Base-by-base conservation (phyloP, 345 rosid genomes). In the Viola odorata region DNA sequence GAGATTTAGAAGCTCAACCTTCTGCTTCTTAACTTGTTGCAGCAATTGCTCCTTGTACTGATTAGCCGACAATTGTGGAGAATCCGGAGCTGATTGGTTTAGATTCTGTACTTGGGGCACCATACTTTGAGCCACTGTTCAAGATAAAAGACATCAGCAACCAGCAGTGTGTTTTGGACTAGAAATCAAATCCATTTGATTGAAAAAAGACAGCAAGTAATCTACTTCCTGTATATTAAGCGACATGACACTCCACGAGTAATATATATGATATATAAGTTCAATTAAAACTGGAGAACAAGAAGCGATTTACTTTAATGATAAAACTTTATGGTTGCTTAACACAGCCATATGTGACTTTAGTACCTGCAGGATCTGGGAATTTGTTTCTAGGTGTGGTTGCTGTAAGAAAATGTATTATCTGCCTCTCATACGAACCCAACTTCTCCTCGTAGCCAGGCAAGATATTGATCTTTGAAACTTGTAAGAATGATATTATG, bases 361-460 rank as follows among this genome's bases (percentile, higher is more conserved):
- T 60, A 69, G 69, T 79, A 85, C 97, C 65, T 58, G 23, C 84
- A 37, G 82, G 67, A 78, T 84, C 94, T 52, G 77, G 67, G 53
- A 85, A 70, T 67, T 76, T 67, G 76, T 73, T 82, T 63, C 85
- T 84, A 8, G 90, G 88, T 75, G 85, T 82, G 68, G 76, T 77
- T 60, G 83, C 57, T 61, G 55, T 75, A 66, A 88, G 57, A 57
- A 85, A 80, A 73, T 73, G 50, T 58, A 81, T 47, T 47, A 94
- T 94, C 79, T 82, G 95, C 78, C 75, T 86, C 86, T 90, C 97
- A 75, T 83, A 90, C 7, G 51, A 37, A 67, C 60, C 68, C 75
- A 88, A 63, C 84, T 86, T 94, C 40, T 94, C 97, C 80, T 81
- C 86, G 58, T 66, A 74, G 63, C 23, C 7, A 65, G 78, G 84